Evolutionary conservation across 768 basidiomycete species (phyloP).

Genomic region (Clavaria fumosa): DNA sequence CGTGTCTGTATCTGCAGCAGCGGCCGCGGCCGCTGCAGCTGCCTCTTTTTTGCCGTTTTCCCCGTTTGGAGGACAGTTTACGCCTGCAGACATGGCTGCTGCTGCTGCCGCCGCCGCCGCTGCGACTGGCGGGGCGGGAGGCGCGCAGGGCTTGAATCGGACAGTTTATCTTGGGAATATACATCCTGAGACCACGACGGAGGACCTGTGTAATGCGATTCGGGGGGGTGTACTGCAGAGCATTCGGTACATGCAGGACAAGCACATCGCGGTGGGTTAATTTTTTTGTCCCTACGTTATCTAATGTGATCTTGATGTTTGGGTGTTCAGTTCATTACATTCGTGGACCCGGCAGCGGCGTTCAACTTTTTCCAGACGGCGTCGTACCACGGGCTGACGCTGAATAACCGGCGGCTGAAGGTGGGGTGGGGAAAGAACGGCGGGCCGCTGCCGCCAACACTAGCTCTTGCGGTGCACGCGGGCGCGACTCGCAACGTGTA

Average conservation of each 20-base stretch:
- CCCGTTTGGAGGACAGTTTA: slow-evolving; percentile 36
- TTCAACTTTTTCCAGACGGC: slow-evolving; percentile 92
- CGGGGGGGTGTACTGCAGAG: slow-evolving; percentile 95
- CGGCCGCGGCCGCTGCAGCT: too few relatives aligned
- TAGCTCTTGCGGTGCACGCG: slow-evolving; percentile 78
- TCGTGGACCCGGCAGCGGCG: slow-evolving; percentile 86
- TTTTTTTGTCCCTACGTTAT: not conserved
- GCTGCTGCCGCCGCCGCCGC: too few relatives aligned
- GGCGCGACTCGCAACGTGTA: slow-evolving; percentile 97
- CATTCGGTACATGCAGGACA: slow-evolving; percentile 90
- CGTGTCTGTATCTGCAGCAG: slow-evolving; percentile 15
- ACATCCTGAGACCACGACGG: slow-evolving; percentile 86
- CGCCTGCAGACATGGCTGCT: slow-evolving; percentile 20
- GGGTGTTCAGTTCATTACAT: slow-evolving; percentile 70
- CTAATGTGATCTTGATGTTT: slow-evolving; percentile 6
- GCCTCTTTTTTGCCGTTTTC: too few relatives aligned
- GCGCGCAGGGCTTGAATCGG: slow-evolving; percentile 54
- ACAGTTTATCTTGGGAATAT: slow-evolving; percentile 96
- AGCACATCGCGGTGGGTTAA: slow-evolving; percentile 79
- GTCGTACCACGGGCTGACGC: slow-evolving; percentile 72
- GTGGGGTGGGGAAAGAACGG: slow-evolving; percentile 98
- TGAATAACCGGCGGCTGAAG: slow-evolving; percentile 90
- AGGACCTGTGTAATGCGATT: slow-evolving; percentile 93
- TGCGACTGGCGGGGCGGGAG: too few relatives aligned
- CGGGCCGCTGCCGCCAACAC: slow-evolving; percentile 67